Conservation (phyloP, 176 grass and related monocot genomes). For the maize (Zea mays) region DNA sequence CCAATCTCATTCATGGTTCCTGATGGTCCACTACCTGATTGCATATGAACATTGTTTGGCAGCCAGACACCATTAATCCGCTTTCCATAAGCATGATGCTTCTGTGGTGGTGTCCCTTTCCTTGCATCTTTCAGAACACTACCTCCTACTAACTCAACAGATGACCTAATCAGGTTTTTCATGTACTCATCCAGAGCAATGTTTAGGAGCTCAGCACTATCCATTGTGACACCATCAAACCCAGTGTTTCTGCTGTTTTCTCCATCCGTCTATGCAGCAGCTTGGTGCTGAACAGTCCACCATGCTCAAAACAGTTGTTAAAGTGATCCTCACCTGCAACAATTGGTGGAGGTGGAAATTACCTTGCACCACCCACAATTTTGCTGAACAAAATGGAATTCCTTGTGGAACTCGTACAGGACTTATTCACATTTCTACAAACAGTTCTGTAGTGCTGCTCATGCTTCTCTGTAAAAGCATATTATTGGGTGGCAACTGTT, state of each 20-base stretch:
- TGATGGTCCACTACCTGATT: conserved; percentile 44
- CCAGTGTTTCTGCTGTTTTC: conserved; percentile 68
- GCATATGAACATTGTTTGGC: conserved; percentile 50
- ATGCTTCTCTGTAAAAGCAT: conserved; percentile 29
- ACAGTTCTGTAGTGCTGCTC: conserved; percentile 27
- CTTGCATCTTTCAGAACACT: conserved; percentile 48
- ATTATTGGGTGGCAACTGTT: conserved; percentile 37
- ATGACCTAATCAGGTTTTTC: conserved; percentile 77
- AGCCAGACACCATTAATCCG: conserved; percentile 65
- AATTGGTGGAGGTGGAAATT: conserved; percentile 1
- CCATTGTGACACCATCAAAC: conserved; percentile 57
- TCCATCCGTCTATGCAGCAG: conserved; percentile 59
- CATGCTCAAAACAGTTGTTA: conserved; percentile 54
- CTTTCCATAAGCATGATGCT: conserved; percentile 45
- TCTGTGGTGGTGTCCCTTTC: conserved; percentile 38
- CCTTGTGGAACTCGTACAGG: conserved; percentile 64
- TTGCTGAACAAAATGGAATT: conserved; percentile 68
- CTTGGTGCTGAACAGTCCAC: conserved; percentile 51
- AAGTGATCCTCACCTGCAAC: conserved; percentile 37
- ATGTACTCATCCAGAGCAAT: conserved; percentile 71
- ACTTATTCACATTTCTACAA: conserved; percentile 36
- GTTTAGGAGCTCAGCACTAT: conserved; percentile 80
- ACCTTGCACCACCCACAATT: conserved; percentile 54
- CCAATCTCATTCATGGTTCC: conserved; percentile 43
- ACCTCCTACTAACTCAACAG: conserved; percentile 60